A percentile compares a stretch with the other conserved stretches of the same genome.
phyloP scores from a whole-genome alignment of 495 filamentous ascomycete genomes.

The Penicillium turbatum region DNA sequence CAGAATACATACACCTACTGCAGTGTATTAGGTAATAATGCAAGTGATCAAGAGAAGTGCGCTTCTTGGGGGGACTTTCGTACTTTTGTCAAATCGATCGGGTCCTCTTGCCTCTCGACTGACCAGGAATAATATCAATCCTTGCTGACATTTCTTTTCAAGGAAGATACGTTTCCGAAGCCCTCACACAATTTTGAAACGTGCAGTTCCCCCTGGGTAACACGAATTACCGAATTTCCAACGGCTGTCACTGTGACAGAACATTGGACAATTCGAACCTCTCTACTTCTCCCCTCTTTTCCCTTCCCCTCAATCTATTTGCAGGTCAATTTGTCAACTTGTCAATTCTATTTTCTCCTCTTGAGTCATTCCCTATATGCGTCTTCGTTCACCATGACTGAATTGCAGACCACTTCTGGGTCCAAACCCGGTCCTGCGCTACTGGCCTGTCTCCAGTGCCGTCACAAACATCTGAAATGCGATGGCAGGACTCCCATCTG shows the following conservation, averaged over 20 bases:
- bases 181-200: no score
- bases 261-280: background rate
- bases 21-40: no score
- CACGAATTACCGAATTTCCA: background rate
- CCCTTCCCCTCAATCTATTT: conserved; percentile 1
- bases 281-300: background rate
- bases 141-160: background rate
- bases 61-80: background rate
- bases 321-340: background rate
- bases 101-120: background rate
- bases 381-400: conserved; percentile 19
- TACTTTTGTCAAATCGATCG: background rate
- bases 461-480: conserved; percentile 57
- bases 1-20: no score
- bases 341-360: background rate
- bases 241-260: background rate
- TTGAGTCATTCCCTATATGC: conserved; percentile 6
- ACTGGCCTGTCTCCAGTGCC: conserved; percentile 54
- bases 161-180: no score
- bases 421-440: conserved; percentile 37
- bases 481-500: conserved; percentile 42
- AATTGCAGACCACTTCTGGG: conserved; percentile 17
- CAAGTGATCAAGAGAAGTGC: no score
- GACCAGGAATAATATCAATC: background rate
- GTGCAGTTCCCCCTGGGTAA: background rate